phyloP scores from a whole-genome alignment of 176 grass and related monocot species.

The Elaeis guineensis region DNA sequence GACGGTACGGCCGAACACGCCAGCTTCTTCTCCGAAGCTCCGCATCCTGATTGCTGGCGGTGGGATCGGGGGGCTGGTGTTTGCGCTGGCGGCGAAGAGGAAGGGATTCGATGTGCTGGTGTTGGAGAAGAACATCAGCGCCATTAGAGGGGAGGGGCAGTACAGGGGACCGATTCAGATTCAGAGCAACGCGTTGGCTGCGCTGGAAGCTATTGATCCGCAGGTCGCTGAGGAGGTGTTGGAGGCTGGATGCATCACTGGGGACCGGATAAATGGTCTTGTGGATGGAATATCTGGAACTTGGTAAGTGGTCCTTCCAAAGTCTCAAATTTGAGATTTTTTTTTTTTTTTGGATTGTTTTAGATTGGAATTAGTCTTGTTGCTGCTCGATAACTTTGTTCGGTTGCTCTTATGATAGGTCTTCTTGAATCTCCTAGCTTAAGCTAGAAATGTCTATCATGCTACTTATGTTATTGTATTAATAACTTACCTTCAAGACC shows the following conservation, averaged over 20 bases:
- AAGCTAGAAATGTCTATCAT: too few relatives aligned
- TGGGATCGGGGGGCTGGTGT: slow-evolving; percentile 80
- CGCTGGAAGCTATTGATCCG: slow-evolving; percentile 85
- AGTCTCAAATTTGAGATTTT: neutral
- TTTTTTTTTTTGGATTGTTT: neutral
- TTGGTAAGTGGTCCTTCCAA: slow-evolving; percentile 27
- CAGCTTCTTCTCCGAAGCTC: slow-evolving; percentile 23
- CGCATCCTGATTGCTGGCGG: slow-evolving; percentile 77
- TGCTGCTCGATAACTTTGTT: too few relatives aligned
- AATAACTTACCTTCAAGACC: too few relatives aligned
- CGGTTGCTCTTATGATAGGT: too few relatives aligned
- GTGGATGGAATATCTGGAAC: slow-evolving; percentile 87
- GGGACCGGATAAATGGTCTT: slow-evolving; percentile 94
- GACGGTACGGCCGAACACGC: slow-evolving; percentile 2
- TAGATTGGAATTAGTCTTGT: too few relatives aligned
- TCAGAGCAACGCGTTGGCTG: slow-evolving; percentile 93
- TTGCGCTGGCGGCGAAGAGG: slow-evolving; percentile 68
- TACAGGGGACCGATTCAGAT: slow-evolving; percentile 97
- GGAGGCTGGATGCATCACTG: slow-evolving; percentile 75
- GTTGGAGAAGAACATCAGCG: slow-evolving; percentile 88
- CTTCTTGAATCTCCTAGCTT: too few relatives aligned
- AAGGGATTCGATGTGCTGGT: slow-evolving; percentile 96
- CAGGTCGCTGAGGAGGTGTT: slow-evolving; percentile 81
- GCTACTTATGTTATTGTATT: too few relatives aligned
- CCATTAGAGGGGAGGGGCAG: slow-evolving; percentile 77